These are phyloP conservation scores for Cryphonectria radicalis DNA, from an alignment of 2,329 filamentous ascomycete genomes.

Conservation along the genomic window DNA sequence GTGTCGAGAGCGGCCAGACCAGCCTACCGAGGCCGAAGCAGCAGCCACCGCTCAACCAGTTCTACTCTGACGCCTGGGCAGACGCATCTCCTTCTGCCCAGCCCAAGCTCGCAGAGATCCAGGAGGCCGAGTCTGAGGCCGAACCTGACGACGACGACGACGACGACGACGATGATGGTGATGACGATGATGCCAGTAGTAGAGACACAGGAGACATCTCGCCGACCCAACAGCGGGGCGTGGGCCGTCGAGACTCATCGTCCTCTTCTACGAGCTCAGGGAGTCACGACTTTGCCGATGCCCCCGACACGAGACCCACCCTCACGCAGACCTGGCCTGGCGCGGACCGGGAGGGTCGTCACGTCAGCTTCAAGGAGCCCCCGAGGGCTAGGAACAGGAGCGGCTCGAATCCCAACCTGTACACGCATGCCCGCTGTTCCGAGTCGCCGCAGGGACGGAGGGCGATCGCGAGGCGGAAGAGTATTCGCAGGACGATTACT, in stretches of 20 bases:
- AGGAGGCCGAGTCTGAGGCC: constrained; percentile 12
- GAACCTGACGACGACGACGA: not conserved
- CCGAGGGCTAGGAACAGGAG: constrained; percentile 7
- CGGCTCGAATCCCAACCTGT: constrained; percentile 21
- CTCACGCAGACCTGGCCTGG: constrained; percentile 6
- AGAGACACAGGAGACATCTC: not conserved
- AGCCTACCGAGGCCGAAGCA: not conserved
- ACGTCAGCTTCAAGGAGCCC: constrained; percentile 24
- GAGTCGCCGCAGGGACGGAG: constrained; percentile 22
- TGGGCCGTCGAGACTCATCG: not conserved
- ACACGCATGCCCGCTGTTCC: not conserved
- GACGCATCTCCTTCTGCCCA: not conserved
- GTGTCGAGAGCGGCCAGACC: not conserved
- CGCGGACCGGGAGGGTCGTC: constrained; percentile 1
- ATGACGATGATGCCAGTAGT: not conserved
- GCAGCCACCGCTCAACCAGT: constrained; percentile 17
- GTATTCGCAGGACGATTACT: constrained; percentile 21
- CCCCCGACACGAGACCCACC: constrained; percentile 7
- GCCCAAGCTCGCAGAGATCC: constrained; percentile 21
- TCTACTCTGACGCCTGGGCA: constrained; percentile 25
- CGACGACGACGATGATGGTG: not conserved
- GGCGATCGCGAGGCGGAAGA: constrained; percentile 23
- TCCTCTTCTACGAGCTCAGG: constrained; percentile 5
- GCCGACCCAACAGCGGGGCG: not conserved
- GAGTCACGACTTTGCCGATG: constrained; percentile 11